Base-by-base conservation (phyloP, 2,329 filamentous ascomycete genomes). In the Cercospora sesami region DNA sequence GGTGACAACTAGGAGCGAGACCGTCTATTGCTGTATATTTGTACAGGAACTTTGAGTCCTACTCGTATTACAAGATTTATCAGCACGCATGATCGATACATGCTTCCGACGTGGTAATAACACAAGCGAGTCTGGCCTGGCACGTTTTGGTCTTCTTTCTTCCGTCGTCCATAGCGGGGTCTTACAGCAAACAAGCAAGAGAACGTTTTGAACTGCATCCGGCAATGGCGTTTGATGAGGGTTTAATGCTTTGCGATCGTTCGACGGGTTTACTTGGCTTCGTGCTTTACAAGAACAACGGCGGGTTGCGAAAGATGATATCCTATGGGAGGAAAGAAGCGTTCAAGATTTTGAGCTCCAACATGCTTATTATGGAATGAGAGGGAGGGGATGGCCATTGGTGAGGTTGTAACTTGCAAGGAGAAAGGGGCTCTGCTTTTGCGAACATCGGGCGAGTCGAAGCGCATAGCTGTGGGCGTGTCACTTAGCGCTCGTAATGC, bases 21-120 rank as follows among this genome's bases (percentile, higher is more conserved):
- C 28, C 51, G 55, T 14, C 18, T 55, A 36, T 28, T 64, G 26
- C 67, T 66, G 67, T 63, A 66, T 60, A 68, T 36, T 59, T 68
- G 67, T 68, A 68, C 67, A 68, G 66, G 28, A 18, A 65, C 6
- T 7, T n/a, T 28, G 55, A 59, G 55, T 59, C 18, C 55, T 36
- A 33, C 55, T 33, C 28, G n/a, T 59, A 33, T 14, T 30, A 33
- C 31, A 59, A 36, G 55, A 59, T 8, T 59, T 59, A 33, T 31
- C 55, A 21, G 55, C 18, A 36, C 5, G 28, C 18, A 59, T 59
- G 28, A 21, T 31, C n/a, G 4, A 8, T 59, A 36, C 28, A 59
- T 33, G 55, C 28, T 59, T 36, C 5, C 8, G 55, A n/a, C 30
- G 48, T 12, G 23, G 26, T 53, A 53, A 63, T 51, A 67, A 33